Percentiles rank a stretch among this genome's conserved stretches.
phyloP scores from a whole-genome alignment of 495 filamentous ascomycete genomes.

The Trichoderma reesei region DNA sequence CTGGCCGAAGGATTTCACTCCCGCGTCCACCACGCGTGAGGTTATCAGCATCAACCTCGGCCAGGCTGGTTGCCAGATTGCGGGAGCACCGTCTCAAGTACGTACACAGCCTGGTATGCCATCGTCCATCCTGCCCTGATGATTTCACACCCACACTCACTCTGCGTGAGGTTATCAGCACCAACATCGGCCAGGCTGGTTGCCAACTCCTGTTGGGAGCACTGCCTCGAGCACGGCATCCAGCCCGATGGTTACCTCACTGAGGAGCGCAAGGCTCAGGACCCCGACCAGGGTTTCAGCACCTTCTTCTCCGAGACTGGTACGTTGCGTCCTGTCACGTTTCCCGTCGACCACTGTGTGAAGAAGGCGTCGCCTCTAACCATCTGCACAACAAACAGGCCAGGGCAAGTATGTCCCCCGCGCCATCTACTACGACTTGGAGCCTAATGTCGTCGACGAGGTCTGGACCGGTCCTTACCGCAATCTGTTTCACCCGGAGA shows the following conservation, averaged over 20 bases:
- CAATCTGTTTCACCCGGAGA: conserved; percentile 82
- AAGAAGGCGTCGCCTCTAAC: conserved; percentile 10
- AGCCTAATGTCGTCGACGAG: conserved; percentile 99
- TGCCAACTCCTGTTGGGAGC: no score
- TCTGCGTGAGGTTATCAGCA: no score
- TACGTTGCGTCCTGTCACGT: conserved; percentile 33
- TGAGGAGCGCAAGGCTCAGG: conserved; percentile 86
- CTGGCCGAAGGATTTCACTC: no score
- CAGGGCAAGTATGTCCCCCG: conserved; percentile 98
- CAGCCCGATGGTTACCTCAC: conserved; percentile 98
- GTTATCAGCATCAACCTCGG: no score
- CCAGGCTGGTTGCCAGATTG: no score
- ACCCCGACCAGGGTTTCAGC: conserved; percentile 96
- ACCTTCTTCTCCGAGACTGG: conserved; percentile 99
- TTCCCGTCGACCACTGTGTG: neutral
- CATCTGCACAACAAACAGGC: conserved; percentile 40
- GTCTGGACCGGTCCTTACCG: conserved; percentile 83
- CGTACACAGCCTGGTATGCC: no score
- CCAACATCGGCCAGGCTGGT: no score
- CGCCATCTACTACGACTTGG: conserved; percentile 98
- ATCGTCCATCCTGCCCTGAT: no score
- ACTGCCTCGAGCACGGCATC: no score
- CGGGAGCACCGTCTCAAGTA: no score
- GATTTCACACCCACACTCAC: no score
- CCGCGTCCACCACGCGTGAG: no score